A percentile compares a stretch with the other conserved stretches of the same genome.
Evolutionary conservation across 1,284 basidiomycete species (phyloP).

Genomic region (Heterobasidion parviporum): DNA sequence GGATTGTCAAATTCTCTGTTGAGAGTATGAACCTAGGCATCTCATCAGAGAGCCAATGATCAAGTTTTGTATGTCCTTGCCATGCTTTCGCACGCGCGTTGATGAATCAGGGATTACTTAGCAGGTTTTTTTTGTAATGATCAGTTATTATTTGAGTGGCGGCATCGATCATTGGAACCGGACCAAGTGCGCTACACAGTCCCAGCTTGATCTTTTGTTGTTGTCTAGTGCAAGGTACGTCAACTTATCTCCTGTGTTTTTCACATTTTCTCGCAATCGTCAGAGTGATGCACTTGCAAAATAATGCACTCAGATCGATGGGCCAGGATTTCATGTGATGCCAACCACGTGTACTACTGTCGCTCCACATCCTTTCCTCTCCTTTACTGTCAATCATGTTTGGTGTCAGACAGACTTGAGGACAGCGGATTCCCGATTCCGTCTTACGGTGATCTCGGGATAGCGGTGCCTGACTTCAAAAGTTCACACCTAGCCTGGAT

Average conservation of each 20-base stretch:
- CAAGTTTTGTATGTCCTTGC: background rate
- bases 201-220: no score
- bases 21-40: background rate
- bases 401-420: background rate
- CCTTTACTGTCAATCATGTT: background rate
- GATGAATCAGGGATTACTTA: background rate
- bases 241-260: no score
- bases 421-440: background rate
- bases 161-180: background rate
- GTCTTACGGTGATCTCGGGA: background rate
- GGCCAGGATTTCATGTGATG: background rate
- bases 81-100: background rate
- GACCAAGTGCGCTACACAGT: background rate
- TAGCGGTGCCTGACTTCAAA: background rate
- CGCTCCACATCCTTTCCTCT: background rate
- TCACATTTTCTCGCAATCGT: no score
- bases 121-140: background rate
- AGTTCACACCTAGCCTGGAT: background rate
- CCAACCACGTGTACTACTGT: background rate
- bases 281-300: no score
- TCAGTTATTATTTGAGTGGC: background rate
- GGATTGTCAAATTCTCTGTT: constrained; percentile 27
- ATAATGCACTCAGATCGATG: background rate
- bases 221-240: no score
- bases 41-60: background rate